Evolutionary conservation across 306 rosid genomes (phyloP), one percentile per base, ranked within the genome.

Genomic region (Cicer chorassanicum): DNA sequence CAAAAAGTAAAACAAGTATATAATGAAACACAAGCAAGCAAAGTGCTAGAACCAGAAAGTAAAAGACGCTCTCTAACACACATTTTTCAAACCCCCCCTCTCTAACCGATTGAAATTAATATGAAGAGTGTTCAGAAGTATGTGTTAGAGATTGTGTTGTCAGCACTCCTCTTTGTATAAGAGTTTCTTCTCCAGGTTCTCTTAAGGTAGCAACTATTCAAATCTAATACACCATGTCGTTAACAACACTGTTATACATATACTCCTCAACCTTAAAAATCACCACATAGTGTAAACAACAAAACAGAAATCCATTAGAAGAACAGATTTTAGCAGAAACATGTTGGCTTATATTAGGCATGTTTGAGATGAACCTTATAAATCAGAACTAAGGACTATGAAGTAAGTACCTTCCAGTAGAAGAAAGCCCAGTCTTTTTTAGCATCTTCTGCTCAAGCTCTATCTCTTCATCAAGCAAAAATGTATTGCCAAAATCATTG

Each of bases 401-500:
- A 1, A 68, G 68, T 9, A 44, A 12, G 50, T 85, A 89, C 99
- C 97, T 92, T 89, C 83, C 80, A 76, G 51, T 39, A 43, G 86
- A 84, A 81, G 87, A 84, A 78, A 48, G 43, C 65, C 79, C 86
- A 51, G 78, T 83, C 67, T 87, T 90, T 84, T 65, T 89, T 62
- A 65, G 51, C 70, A 68, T 65, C 81, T 84, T 87, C 78, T 86
- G 94, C 83, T 92, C 99, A 11, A 89, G 83, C 78, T 94, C 99
- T 15, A 94, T 86, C 86, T 94, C 99, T 83, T 94, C 99, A 69
- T 94, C 99, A 8, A 94, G 90, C 99, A 94, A 81, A 87, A 94
- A 94, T 50, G 99, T 90, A 78, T 84, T 86, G 38, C 89, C 82
- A 82, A 94, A 94, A 85, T 94, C 96, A 78, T 83, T 84, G 8